Evolutionary conservation across 208 protist species (phyloP), one percentile per base, ranked within the genome.

Genomic region (Strigomonas galati): DNA sequence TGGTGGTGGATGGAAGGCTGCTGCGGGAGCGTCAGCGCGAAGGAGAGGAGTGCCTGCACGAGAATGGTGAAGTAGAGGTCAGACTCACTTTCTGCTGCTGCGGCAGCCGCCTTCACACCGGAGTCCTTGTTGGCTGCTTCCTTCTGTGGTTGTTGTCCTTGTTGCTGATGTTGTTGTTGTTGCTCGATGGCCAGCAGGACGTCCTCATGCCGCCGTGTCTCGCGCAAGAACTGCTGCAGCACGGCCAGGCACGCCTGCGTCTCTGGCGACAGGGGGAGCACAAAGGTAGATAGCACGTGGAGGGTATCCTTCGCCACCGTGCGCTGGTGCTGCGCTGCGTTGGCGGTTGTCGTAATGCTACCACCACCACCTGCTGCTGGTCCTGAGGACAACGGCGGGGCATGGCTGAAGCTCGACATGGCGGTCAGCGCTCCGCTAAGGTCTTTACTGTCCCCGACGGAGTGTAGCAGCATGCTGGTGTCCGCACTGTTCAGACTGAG

Each of bases 221-320:
- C 87, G 15, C 74, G 37, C 5, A 89, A 64, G 14, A 85, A 71
- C 3, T 61, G 17, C 7, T 66, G 28, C 40, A 93, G 62, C 32
- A 86, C 62, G 30, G 54, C 59, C 51, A 89, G 62, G 51, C 72
- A 84, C 48, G 67, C 72, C 51, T 54, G 37, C 32, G 92, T 52
- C 62, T 94, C 89, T 21, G 89, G 78, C 23, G 89, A 81, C 14
- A 67, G 56, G 0, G 84, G 84, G 21, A 94, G 71, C 19, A 94
- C 66, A 44, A 89, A 74, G 28, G 79, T 65, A 40, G 61, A 26
- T 7, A 92, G 65, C 32, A 77, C 68, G 14, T 74, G 78, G 31
- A 65, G 31, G 0, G 91, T 58, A 15, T 92, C 81, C 35, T 24
- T 14, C 30, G 53, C 28, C 30, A 23, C 28, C 7, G 24, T 23